Evolutionary conservation across 768 basidiomycete genomes (phyloP), one percentile per base, ranked within the genome.

Genomic region (Galerina sulciceps): DNA sequence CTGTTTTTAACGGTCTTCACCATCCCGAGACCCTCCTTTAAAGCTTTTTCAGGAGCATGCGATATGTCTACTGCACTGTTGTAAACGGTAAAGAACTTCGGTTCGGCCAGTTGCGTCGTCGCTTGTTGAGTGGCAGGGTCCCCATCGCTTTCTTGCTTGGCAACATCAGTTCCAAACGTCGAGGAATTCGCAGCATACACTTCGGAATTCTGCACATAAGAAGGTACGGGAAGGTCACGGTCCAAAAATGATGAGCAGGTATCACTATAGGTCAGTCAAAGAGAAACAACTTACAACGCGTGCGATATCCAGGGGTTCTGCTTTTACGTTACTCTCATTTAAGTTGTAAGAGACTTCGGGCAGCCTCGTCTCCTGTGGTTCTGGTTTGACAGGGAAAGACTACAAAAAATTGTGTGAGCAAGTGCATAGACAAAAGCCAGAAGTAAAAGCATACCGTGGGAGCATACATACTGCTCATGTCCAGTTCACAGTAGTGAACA

Each of bases 1-100:
- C 68, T 65, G 4, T 71, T 66, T 65, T 81, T 78, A 52, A 86
- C 69, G 10, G 75, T 70, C 59, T 83, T 75, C 3, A 84, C 82
- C 84, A 86, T 86, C 0, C 70, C 72, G 1, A 84, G 58, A 4
- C 82, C 85, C 61, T 83, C 76, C 48, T 80, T 75, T 8, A 87
- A 67, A 2, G 82, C 82, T 31, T 66, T 62, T 63, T 86, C 85
- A 0, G 83, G 82, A 0, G 72, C 69, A 64, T 85, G 83, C 5
- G 58, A 34, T 48, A 87, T 83, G 0, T 86, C 81, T 1, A 64
- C 63, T 0, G 74, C 72, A n/a, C 72, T 69, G 3, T 67, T 34
- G 57, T 79, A 80, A n/a, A 69, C 63, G 0, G 65, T 75, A 65
- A 78, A 84, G 14, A 65, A 57, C 11, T 47, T 59, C 54, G 62